Percentiles rank a stretch among this genome's conserved stretches.
Conservation (phyloP, 495 filamentous ascomycete genomes). For the Aspergillus homomorphus region DNA sequence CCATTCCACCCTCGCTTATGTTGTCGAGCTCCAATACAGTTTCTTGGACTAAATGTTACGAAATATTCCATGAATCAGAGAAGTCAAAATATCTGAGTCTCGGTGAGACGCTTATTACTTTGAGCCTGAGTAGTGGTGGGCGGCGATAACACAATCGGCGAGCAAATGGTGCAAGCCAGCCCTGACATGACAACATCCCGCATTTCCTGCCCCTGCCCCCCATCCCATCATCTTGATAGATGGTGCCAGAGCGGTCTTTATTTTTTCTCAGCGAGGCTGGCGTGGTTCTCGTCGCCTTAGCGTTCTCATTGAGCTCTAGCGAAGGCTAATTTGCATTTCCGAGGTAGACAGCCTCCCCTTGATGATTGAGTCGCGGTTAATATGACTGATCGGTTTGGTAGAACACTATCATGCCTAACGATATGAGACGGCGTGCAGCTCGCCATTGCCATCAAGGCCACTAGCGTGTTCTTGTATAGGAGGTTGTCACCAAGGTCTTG, state of each 20-base stretch:
- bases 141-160: not conserved
- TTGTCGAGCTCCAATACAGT: not conserved
- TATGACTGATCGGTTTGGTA: too few relatives aligned
- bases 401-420: too few relatives aligned
- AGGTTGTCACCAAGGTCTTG: too few relatives aligned
- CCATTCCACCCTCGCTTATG: not conserved
- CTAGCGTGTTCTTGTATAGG: too few relatives aligned
- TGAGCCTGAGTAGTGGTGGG: not conserved
- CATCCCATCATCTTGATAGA: not conserved
- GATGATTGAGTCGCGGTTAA: too few relatives aligned
- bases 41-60: not conserved
- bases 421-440: too few relatives aligned
- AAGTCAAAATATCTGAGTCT: not conserved
- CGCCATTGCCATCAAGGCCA: too few relatives aligned
- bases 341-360: not conserved
- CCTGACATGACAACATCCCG: not conserved
- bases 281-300: not conserved
- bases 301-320: not conserved
- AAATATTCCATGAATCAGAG: not conserved
- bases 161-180: not conserved
- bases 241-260: not conserved
- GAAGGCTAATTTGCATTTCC: not conserved
- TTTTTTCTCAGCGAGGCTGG: not conserved
- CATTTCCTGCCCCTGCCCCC: not conserved
- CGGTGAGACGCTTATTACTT: not conserved